Base-by-base conservation (phyloP, 2,329 filamentous ascomycete genomes). In the Penicillium sp. region DNA sequence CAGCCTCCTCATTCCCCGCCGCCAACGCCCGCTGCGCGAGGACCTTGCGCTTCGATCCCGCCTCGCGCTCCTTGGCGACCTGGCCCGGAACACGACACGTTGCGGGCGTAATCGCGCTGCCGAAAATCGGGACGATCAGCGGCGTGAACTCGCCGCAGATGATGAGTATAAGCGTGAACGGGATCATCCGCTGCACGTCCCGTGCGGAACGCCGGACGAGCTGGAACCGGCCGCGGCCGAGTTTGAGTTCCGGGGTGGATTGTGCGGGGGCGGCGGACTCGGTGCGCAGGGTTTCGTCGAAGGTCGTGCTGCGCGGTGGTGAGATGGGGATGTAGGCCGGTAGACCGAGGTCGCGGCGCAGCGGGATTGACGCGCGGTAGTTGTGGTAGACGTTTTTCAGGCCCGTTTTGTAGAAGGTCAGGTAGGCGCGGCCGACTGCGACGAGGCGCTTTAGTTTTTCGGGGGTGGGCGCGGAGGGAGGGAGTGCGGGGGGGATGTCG, bases 141-240 rank as follows among this genome's bases (percentile, higher is more conserved):
- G 93, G 92, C 1, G 93, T 91, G 77, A 96, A 89, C 76, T 98
- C 94, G 28, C 92, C 94, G 72, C 90, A 91, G 15, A 96, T 63
- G 0, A 94, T 69, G 6, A 96, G 82, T 52, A 97, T 79, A 3
- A 96, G 62, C 0, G 81, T 88, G 73, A 99, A 97, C 1, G 90
- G 75, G 0, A 93, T 91, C 54, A 97, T 81, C 25, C 92, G 88
- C n/a, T 86, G 79, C 48, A 91, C 78, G 74, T 98, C 95, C 68
- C 90, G 84, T 43, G 81, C 79, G 43, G 87, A 88, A 59, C 94
- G 85, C 61, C 79, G 79, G 53, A 90, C 76, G 1, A 96, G 83
- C 65, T 93, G 88, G 77, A 88, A 89, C 62, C 91, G 85, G 0
- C 87, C 83, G 41, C 92, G 85, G 3, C 86, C 87, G 42, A 87